phyloP scores from a whole-genome alignment of 352 stramenopile genomes.

The Phytophthora melonis region DNA sequence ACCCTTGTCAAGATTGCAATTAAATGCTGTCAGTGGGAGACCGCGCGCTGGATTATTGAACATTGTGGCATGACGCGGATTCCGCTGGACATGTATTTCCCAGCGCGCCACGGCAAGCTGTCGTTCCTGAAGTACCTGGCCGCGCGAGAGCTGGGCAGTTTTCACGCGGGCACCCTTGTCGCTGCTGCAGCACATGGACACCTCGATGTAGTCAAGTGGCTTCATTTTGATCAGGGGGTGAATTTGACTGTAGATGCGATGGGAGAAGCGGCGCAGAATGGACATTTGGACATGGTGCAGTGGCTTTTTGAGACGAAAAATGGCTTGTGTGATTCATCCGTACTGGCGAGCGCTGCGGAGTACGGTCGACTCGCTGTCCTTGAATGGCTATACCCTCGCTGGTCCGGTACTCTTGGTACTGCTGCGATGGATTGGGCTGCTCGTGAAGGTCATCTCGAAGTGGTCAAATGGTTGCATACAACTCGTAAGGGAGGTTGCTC shows the following conservation, averaged over 20 bases:
- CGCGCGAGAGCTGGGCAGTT: background rate
- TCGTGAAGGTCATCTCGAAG: constrained; percentile 19
- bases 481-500: constrained; percentile 13
- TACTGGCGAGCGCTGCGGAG: constrained; percentile 11
- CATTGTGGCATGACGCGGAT: background rate
- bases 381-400: constrained; percentile 22
- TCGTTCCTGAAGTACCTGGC: constrained; percentile 27
- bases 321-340: constrained; percentile 1
- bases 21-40: constrained; percentile 10
- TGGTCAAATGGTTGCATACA: constrained; percentile 25
- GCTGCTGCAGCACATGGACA: constrained; percentile 20
- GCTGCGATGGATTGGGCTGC: constrained; percentile 25
- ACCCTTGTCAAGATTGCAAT: constrained; percentile 12
- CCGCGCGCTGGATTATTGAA: constrained; percentile 32
- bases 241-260: constrained; percentile 5
- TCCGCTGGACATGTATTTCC: constrained; percentile 15
- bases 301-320: constrained; percentile 21
- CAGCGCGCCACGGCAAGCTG: constrained; percentile 13
- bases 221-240: constrained; percentile 10
- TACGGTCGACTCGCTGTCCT: constrained; percentile 13
- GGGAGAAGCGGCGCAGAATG: constrained; percentile 10
- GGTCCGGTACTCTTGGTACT: background rate
- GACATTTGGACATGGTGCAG: constrained; percentile 15
- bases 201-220: constrained; percentile 33
- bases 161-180: background rate